Evolutionary conservation across 192 early-diverging fungal genomes (phyloP).

Genomic region (Linnemannia exigua): DNA sequence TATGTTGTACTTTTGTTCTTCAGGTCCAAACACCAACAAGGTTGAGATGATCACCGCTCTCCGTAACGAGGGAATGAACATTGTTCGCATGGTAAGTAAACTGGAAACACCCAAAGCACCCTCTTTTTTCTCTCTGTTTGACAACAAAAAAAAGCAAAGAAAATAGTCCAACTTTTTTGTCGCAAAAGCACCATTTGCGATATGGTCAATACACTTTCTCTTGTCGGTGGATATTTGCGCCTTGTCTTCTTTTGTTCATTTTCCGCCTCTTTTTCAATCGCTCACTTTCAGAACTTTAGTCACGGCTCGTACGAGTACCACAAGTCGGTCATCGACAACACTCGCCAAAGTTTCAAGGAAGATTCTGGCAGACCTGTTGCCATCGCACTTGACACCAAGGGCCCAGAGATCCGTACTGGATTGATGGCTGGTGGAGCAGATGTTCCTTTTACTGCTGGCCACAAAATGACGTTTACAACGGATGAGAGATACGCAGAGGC

Average conservation of each 20-base stretch:
- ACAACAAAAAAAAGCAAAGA: too few species aligned
- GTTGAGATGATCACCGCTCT: slow-evolving; percentile 78
- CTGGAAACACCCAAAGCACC: too few species aligned
- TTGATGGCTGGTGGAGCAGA: slow-evolving; percentile 72
- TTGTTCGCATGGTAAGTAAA: slow-evolving; percentile 77
- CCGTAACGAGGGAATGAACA: slow-evolving; percentile 85
- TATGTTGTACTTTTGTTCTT: not conserved
- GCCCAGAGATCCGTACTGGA: slow-evolving; percentile 85
- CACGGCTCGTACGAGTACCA: slow-evolving; percentile 68
- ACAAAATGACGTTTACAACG: slow-evolving; percentile 78
- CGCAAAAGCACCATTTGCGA: not conserved
- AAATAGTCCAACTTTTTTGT: not conserved
- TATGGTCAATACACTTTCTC: not conserved
- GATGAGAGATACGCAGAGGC: slow-evolving; percentile 70
- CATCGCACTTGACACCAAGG: slow-evolving; percentile 88
- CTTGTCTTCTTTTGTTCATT: not conserved
- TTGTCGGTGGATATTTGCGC: too few species aligned
- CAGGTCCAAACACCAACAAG: slow-evolving; percentile 81
- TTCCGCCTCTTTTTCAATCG: not conserved
- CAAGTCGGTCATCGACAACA: slow-evolving; percentile 80
- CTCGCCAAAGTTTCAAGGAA: slow-evolving; percentile 62
- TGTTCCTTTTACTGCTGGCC: slow-evolving; percentile 73
- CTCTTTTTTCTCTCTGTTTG: too few species aligned
- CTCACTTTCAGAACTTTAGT: slow-evolving; percentile 38
- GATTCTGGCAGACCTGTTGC: slow-evolving; percentile 65